Evolutionary conservation across 371 early-diverging fungal species (phyloP), one percentile per base, ranked within the genome.

Genomic region (Mortierella sp.): DNA sequence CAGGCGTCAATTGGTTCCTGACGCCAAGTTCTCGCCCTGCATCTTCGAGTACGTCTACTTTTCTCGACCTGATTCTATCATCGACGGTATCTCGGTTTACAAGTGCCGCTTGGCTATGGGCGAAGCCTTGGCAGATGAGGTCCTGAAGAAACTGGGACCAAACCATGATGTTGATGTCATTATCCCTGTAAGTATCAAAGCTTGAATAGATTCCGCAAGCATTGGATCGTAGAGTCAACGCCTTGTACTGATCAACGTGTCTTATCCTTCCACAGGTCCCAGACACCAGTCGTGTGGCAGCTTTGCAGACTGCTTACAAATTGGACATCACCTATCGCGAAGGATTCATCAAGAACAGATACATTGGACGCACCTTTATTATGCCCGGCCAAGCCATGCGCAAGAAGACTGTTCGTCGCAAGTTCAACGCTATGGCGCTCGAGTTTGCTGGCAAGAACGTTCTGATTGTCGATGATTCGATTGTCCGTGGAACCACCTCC

Each of bases 21-120:
- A 83, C 34, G 76, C 82, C 16, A 60, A 24, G 53, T 91, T 94
- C 50, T 85, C 96, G 16, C 98, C 98, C 27, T 98, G 98, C 81
- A 94, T 98, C 74, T 98, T 98, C 73, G 98, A 98, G 83, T 97
- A 94, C 74, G 98, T 98, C 48, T 94, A 98, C 84, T 98, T 98
- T 88, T 97, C 98, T 21, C 91, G 98, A 34, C 97, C 98, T 8
- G 98, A 98, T 71, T 95, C 96, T 43, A 94, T 97, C 66, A 95
- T 98, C 62, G 96, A 98, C 79, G 97, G 96, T 12, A 92, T 98
- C 59, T 96, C 96, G 6, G 98, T 98, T n/a, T 97, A 97, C 88
- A 94, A 95, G 70, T 89, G 97, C 56, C 93, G 98, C 54, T 79
- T 98, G 71, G 93, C 94, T 37, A 97, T 98, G 97, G 98, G 98